phyloP scores from a whole-genome alignment of 1,284 basidiomycete species.

The Marasmius sp. region DNA sequence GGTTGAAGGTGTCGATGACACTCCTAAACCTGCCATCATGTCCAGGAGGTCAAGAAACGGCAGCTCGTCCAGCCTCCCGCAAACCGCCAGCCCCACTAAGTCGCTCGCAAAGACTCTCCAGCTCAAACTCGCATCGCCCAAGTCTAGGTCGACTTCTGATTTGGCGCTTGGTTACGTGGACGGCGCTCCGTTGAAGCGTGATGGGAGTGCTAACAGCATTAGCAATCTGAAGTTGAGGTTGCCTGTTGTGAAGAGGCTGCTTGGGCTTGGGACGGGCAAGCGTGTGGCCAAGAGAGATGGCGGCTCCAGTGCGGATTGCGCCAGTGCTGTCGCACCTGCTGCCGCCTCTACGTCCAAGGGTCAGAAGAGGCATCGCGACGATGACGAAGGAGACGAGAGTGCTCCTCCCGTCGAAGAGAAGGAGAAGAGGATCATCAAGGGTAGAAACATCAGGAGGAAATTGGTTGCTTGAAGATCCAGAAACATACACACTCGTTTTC shows the following conservation, averaged over 20 bases:
- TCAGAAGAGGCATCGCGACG: not conserved
- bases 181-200: not conserved
- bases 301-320: not conserved
- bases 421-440: not conserved
- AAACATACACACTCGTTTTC: not conserved
- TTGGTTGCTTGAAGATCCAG: not conserved
- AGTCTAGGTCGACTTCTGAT: not conserved
- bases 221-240: not conserved
- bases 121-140: not conserved
- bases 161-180: not conserved
- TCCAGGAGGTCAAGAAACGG: not conserved
- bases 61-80: not conserved
- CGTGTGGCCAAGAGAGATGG: not conserved
- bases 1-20: not conserved
- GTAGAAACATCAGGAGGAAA: not conserved
- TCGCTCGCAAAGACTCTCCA: not conserved
- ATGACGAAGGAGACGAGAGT: constrained; percentile 1
- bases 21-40: not conserved
- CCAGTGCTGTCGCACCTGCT: not conserved
- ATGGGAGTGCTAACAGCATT: not conserved
- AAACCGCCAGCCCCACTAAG: not conserved
- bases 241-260: not conserved
- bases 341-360: not conserved
- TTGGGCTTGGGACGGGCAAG: not conserved
- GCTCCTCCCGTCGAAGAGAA: not conserved